Percentiles rank a stretch among this genome's conserved stretches.
These are phyloP conservation scores for Raphanus hybrid DNA, from an alignment of 441 rosid genomes.

Conservation along the genomic window DNA sequence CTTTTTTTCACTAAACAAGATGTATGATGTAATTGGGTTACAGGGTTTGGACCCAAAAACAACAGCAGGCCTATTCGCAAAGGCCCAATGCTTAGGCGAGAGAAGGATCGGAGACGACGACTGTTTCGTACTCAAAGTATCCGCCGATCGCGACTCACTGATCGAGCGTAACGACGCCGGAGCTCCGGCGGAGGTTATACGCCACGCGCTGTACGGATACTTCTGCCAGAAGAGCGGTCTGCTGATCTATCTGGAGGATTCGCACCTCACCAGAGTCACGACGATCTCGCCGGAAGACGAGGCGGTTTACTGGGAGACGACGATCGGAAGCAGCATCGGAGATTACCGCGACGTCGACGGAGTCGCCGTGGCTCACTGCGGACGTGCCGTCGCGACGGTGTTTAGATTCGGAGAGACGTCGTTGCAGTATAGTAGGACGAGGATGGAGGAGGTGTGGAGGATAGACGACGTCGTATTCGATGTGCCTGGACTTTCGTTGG, in stretches of 20 bases:
- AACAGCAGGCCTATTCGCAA: conserved; percentile 73
- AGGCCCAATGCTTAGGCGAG: conserved; percentile 87
- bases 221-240: conserved; percentile 90
- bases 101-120: conserved; percentile 75
- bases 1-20: background rate
- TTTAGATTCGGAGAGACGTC: conserved; percentile 81
- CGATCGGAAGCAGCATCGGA: conserved; percentile 82
- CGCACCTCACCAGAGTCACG: conserved; percentile 77
- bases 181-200: conserved; percentile 81
- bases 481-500: conserved; percentile 83
- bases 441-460: conserved; percentile 92
- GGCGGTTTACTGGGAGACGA: conserved; percentile 87
- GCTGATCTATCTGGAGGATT: conserved; percentile 82
- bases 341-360: conserved; percentile 95
- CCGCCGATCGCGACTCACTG: conserved; percentile 75
- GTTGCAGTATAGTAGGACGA: conserved; percentile 73
- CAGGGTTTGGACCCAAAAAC: conserved; percentile 84
- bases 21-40: conserved; percentile 31
- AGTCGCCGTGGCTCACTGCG: conserved; percentile 74
- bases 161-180: conserved; percentile 71
- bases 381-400: conserved; percentile 86
- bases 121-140: conserved; percentile 83
- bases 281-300: conserved; percentile 65
- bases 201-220: conserved; percentile 88
- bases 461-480: conserved; percentile 91